These are phyloP conservation scores for Solanum appendiculatum DNA, from an alignment of 257 asterid species.

Conservation along the genomic window DNA sequence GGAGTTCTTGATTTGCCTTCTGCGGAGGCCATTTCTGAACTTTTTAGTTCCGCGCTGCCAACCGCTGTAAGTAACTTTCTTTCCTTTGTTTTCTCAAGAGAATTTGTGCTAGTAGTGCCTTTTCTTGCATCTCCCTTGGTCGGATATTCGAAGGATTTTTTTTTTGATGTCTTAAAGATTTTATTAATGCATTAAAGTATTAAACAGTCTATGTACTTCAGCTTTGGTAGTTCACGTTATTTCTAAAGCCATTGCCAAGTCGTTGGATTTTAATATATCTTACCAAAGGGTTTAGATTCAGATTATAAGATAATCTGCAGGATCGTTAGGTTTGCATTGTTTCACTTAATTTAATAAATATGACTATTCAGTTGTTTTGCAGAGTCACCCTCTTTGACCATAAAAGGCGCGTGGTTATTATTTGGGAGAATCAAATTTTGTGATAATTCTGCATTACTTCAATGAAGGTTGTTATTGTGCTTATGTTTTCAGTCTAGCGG, in stretches of 20 bases:
- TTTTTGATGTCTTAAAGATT: background rate
- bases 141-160: background rate
- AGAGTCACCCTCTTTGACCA: background rate
- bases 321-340: background rate
- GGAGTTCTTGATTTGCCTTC: conserved; percentile 57
- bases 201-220: background rate
- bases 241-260: background rate
- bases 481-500: background rate
- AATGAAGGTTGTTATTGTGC: background rate
- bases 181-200: background rate
- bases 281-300: background rate
- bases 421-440: background rate
- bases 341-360: background rate
- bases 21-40: conserved; percentile 51
- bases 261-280: background rate
- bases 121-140: background rate
- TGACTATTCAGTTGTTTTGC: background rate
- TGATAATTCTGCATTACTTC: background rate
- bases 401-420: background rate
- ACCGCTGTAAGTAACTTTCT: conserved; percentile 47
- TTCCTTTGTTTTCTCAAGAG: background rate
- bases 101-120: background rate
- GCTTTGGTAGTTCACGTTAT: background rate
- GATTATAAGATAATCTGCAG: background rate
- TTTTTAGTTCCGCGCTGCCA: conserved; percentile 50